A percentile compares a stretch with the other conserved stretches of the same genome.
Conservation (phyloP, 2,329 filamentous ascomycete genomes). For the Chrysoporthe cubensis region DNA sequence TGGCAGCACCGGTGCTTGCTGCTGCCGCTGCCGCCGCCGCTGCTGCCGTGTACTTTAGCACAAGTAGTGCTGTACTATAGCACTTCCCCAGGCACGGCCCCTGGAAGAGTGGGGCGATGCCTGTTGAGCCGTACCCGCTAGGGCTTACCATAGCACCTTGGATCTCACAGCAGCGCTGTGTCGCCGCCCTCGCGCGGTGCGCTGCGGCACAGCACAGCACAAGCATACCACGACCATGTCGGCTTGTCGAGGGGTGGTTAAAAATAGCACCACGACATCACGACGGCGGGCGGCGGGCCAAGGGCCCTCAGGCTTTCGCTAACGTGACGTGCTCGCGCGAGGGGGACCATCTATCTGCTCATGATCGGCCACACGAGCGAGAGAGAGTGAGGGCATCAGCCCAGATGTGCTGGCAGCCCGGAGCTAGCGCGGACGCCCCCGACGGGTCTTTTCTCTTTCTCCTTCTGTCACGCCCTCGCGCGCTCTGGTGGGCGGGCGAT, state of each 20-base stretch:
- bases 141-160: background rate
- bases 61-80: background rate
- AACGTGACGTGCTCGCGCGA: too few relatives aligned
- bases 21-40: background rate
- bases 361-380: background rate
- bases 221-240: background rate
- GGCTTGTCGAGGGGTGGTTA: background rate
- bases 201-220: background rate
- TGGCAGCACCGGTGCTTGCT: background rate
- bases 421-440: slow-evolving; percentile 6
- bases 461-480: background rate
- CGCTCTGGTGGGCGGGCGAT: background rate
- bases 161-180: slow-evolving; percentile 13
- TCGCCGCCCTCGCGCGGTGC: slow-evolving; percentile 12
- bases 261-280: background rate
- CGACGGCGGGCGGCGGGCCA: background rate
- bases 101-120: slow-evolving; percentile 4
- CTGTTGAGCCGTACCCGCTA: background rate
- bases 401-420: background rate
- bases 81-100: slow-evolving; percentile 18
- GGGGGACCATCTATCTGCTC: too few relatives aligned
- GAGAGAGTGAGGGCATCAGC: too few relatives aligned
- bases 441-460: background rate
- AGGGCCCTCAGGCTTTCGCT: too few relatives aligned
- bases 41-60: background rate